phyloP scores from a whole-genome alignment of 257 asterid species.

The Pogostemon cablin region DNA sequence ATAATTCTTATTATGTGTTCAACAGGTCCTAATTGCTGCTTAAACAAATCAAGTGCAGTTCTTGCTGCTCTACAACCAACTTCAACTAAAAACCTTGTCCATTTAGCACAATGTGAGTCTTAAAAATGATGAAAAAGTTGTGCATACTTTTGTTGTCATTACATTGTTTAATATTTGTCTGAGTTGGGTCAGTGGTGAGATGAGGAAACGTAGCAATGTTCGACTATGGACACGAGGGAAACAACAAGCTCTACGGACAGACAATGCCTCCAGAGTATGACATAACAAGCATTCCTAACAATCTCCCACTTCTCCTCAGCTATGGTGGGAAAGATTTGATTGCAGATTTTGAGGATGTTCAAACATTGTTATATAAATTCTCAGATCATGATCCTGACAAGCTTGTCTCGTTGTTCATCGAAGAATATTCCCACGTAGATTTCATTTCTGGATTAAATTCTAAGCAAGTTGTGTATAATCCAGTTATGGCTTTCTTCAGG shows the following conservation, averaged over 20 bases:
- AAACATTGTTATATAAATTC: conserved; percentile 38
- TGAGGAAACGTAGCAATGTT: conserved; percentile 47
- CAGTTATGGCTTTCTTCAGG: conserved; percentile 49
- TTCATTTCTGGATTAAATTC: conserved; percentile 51
- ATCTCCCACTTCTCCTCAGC: conserved; percentile 51
- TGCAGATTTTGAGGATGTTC: conserved; percentile 52
- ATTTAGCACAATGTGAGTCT: conserved; percentile 68
- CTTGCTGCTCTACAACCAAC: conserved; percentile 59
- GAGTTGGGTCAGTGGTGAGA: conserved; percentile 51
- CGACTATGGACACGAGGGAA: conserved; percentile 47
- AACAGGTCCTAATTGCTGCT: conserved; percentile 71
- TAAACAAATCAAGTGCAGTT: conserved; percentile 50
- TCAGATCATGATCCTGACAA: conserved; percentile 44
- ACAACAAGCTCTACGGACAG: conserved; percentile 51
- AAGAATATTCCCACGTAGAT: conserved; percentile 57
- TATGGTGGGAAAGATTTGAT: conserved; percentile 62
- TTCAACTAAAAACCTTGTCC: conserved; percentile 73
- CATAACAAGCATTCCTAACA: conserved; percentile 46
- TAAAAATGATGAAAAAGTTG: neutral
- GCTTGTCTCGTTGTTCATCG: conserved; percentile 42
- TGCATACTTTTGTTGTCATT: neutral
- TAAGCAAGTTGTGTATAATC: conserved; percentile 47
- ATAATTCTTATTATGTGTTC: neutral
- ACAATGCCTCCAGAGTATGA: conserved; percentile 54
- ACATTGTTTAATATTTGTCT: neutral